phyloP scores from a whole-genome alignment of 2,329 filamentous ascomycete genomes.

The Nothophaeocryptopus gaeumannii region DNA sequence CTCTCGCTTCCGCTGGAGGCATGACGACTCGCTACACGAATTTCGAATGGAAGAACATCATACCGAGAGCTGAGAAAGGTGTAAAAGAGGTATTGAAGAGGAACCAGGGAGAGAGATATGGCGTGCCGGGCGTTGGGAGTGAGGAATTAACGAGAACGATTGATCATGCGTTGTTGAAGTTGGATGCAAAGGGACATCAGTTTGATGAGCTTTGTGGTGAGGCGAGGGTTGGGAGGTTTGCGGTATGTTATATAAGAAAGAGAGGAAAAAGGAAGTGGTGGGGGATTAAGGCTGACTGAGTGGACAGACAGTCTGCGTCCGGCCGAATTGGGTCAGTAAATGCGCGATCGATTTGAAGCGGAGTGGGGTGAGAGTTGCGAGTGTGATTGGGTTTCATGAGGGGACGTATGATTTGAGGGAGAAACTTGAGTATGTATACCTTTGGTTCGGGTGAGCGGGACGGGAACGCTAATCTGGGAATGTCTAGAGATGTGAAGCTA shows the following conservation, averaged over 20 bases:
- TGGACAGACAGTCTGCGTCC: slow-evolving; percentile 61
- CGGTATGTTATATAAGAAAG: slow-evolving; percentile 38
- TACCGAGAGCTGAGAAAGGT: slow-evolving; percentile 34
- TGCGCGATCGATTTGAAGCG: slow-evolving; percentile 50
- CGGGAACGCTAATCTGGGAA: no score
- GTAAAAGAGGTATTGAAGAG: slow-evolving; percentile 10
- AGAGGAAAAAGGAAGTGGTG: neutral
- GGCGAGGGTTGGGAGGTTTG: slow-evolving; percentile 48
- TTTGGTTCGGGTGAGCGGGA: no score
- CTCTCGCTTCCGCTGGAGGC: neutral
- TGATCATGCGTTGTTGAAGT: slow-evolving; percentile 52
- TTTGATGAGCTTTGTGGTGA: slow-evolving; percentile 56
- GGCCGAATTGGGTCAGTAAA: slow-evolving; percentile 51
- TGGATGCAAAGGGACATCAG: slow-evolving; percentile 47
- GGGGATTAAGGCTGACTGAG: slow-evolving; percentile 32
- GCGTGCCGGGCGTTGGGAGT: slow-evolving; percentile 4
- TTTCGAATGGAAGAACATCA: slow-evolving; percentile 44
- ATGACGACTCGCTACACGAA: slow-evolving; percentile 45
- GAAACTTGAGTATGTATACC: no score
- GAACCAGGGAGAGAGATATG: slow-evolving; percentile 6
- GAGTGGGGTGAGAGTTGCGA: slow-evolving; percentile 52
- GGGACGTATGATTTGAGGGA: slow-evolving; percentile 52
- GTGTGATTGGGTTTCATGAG: slow-evolving; percentile 60
- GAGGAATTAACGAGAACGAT: slow-evolving; percentile 35
- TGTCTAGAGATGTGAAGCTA: slow-evolving; percentile 49